A percentile compares a stretch with the other conserved stretches of the same genome.
Conservation (phyloP, 1,284 basidiomycete species). For the Moesziomyces parantarcticus region DNA sequence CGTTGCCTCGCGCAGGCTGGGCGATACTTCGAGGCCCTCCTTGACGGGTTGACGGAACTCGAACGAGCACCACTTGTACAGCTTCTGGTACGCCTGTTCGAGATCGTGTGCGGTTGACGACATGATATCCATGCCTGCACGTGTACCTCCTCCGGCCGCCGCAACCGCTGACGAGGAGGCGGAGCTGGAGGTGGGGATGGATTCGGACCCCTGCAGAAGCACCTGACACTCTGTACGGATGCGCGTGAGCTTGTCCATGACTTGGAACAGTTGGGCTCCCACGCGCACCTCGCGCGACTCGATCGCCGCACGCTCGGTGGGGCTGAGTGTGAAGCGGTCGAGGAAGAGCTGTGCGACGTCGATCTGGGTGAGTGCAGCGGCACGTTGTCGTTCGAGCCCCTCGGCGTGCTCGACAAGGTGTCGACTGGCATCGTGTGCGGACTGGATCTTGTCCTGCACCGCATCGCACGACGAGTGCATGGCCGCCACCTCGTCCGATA, state of each 20-base stretch:
- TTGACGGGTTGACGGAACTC: slow-evolving; percentile 77
- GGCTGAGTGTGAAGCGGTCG: slow-evolving; percentile 81
- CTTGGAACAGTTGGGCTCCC: slow-evolving; percentile 79
- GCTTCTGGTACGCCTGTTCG: slow-evolving; percentile 88
- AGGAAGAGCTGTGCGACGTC: slow-evolving; percentile 84
- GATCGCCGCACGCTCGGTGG: slow-evolving; percentile 79
- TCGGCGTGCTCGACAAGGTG: slow-evolving; percentile 50
- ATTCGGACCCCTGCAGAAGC: slow-evolving; percentile 82
- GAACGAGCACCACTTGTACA: slow-evolving; percentile 84
- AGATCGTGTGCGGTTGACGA: slow-evolving; percentile 76
- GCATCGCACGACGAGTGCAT: slow-evolving; percentile 44
- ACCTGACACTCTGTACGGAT: slow-evolving; percentile 87
- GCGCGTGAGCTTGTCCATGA: slow-evolving; percentile 84
- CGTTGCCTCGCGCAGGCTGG: slow-evolving; percentile 79
- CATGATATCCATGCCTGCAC: slow-evolving; percentile 76
- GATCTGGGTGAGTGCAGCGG: slow-evolving; percentile 67
- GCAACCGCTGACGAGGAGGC: slow-evolving; percentile 82
- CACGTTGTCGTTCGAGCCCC: slow-evolving; percentile 34
- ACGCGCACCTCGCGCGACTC: slow-evolving; percentile 82
- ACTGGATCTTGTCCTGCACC: slow-evolving; percentile 21
- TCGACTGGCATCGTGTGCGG: slow-evolving; percentile 28
- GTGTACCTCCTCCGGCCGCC: slow-evolving; percentile 66
- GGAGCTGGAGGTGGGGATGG: slow-evolving; percentile 76
- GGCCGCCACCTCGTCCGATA: slow-evolving; percentile 25
- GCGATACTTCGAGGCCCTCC: slow-evolving; percentile 77